Conservation (phyloP, 2,329 filamentous ascomycete genomes). For the Leptosphaerulina australis region DNA sequence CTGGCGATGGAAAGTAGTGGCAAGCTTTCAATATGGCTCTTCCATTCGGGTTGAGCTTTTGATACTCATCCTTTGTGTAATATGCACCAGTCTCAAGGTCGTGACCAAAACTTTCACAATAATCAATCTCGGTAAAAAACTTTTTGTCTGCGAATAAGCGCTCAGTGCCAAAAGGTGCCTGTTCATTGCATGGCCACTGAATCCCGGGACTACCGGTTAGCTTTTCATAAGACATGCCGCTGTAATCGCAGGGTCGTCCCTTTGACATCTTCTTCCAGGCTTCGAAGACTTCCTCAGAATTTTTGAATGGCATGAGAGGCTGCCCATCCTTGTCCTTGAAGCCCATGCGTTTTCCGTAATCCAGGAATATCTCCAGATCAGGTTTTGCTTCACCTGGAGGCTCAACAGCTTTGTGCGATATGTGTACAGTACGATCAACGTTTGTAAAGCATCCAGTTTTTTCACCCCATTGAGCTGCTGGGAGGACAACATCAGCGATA, state of each 20-base stretch:
- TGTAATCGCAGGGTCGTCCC: slow-evolving; percentile 15
- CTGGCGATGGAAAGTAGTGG: slow-evolving; percentile 8
- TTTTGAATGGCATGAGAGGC: slow-evolving; percentile 9
- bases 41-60: slow-evolving; percentile 6
- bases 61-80: slow-evolving; percentile 16
- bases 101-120: slow-evolving; percentile 18
- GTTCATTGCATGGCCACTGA: slow-evolving; percentile 18
- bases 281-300: slow-evolving; percentile 14
- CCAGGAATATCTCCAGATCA: slow-evolving; percentile 15
- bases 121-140: slow-evolving; percentile 14
- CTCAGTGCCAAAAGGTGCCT: slow-evolving; percentile 14
- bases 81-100: slow-evolving; percentile 16
- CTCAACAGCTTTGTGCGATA: slow-evolving; percentile 13
- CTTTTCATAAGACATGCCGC: slow-evolving; percentile 15
- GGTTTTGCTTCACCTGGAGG: slow-evolving; percentile 10
- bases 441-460: slow-evolving; percentile 16
- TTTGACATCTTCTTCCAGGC: slow-evolving; percentile 18
- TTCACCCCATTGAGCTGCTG: slow-evolving; percentile 13
- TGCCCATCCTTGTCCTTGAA: slow-evolving; percentile 17
- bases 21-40: slow-evolving; percentile 14
- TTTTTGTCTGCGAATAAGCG: slow-evolving; percentile 14
- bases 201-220: slow-evolving; percentile 15
- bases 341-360: slow-evolving; percentile 16
- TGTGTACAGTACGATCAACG: slow-evolving; percentile 12
- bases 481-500: slow-evolving; percentile 13